A percentile compares a stretch with the other conserved stretches of the same genome.
These are phyloP conservation scores for Brassica nigra DNA, from an alignment of 345 rosid genomes.

Conservation along the genomic window DNA sequence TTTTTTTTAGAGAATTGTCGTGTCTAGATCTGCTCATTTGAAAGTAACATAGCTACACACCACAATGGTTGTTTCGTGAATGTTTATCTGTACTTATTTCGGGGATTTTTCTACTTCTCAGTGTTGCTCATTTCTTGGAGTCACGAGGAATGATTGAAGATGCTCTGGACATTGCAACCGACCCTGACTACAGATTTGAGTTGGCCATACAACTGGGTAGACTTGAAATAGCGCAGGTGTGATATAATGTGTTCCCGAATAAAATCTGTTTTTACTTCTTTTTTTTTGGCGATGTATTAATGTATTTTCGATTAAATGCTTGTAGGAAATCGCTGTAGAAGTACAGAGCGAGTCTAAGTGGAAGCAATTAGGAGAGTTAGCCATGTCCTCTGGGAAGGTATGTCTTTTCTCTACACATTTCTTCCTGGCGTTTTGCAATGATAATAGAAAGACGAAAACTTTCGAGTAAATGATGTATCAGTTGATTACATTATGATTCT, in stretches of 20 bases:
- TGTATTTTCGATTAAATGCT: background rate
- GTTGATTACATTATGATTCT: conserved; percentile 3
- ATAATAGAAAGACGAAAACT: background rate
- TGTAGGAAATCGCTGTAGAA: conserved; percentile 82
- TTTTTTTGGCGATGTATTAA: background rate
- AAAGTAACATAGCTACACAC: conserved; percentile 7
- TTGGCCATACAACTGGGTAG: conserved; percentile 93
- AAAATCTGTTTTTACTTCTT: background rate
- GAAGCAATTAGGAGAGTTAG: conserved; percentile 97
- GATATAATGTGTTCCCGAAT: conserved; percentile 23
- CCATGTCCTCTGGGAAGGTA: conserved; percentile 97
- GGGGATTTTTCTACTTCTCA: conserved; percentile 34
- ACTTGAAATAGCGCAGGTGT: conserved; percentile 95
- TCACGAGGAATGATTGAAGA: conserved; percentile 96
- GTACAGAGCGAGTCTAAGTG: conserved; percentile 92
- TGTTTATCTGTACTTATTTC: conserved; percentile 23
- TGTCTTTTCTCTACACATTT: conserved; percentile 5
- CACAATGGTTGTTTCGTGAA: background rate
- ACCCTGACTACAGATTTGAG: conserved; percentile 95
- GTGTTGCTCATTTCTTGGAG: conserved; percentile 98
- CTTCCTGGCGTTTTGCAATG: background rate
- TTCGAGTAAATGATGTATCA: background rate
- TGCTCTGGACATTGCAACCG: conserved; percentile 96
- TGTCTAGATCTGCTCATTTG: conserved; percentile 4
- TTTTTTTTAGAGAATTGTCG: background rate